Evolutionary conservation across 306 rosid genomes (phyloP).

Genomic region (Gastrolobium villosum): DNA sequence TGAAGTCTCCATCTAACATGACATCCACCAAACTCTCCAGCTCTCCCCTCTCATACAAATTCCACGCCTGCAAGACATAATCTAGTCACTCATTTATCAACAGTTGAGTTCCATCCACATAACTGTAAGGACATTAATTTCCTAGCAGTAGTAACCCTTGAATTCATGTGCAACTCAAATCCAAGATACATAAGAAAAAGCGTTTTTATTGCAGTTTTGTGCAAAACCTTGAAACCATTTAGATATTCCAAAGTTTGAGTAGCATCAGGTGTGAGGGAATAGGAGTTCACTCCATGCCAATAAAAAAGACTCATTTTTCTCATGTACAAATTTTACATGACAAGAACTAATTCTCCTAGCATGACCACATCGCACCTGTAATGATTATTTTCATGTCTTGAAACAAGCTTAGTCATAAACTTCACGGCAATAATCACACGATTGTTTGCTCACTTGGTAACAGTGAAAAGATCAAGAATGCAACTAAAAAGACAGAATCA

Average conservation of each 20-base stretch:
- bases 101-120: conserved; percentile 10
- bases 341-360: neutral
- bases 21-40: conserved; percentile 66
- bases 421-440: neutral
- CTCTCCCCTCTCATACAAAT: conserved; percentile 59
- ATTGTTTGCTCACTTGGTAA: neutral
- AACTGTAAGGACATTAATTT: conserved; percentile 6
- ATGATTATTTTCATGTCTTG: neutral
- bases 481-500: conserved; percentile 10
- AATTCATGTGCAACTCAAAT: conserved; percentile 23
- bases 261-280: neutral
- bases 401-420: neutral
- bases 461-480: conserved; percentile 26
- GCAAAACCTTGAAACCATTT: neutral
- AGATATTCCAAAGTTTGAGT: conserved; percentile 18
- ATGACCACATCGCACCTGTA: conserved; percentile 21
- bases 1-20: conserved; percentile 45
- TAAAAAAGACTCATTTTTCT: neutral
- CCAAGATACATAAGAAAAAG: neutral
- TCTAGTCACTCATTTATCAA: conserved; percentile 21
- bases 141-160: neutral
- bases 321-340: neutral
- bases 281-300: conserved; percentile 7
- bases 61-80: conserved; percentile 68
- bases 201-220: neutral